Evolutionary conservation across 331 rosid species (phyloP), one percentile per base, ranked within the genome.

Genomic region (Saraca asoca): DNA sequence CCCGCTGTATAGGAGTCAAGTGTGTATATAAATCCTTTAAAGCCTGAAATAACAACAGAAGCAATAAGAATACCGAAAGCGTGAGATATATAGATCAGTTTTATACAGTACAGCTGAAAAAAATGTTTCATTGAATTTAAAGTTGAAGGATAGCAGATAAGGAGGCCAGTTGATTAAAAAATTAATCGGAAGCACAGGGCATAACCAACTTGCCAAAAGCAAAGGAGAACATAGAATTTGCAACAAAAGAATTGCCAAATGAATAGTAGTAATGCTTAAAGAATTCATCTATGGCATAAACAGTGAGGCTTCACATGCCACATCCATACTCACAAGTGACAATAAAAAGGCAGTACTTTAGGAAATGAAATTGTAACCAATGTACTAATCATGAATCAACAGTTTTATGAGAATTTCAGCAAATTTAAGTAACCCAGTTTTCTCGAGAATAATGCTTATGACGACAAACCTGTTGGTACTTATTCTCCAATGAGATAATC

Each of bases 1-100:
- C 85, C n/a, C 97, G 88, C 76, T 94, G 97, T 70, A 86, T 86
- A 58, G 98, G 98, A 70, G 91, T 78, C 67, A 90, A 78, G 80
- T 60, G 86, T 0, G 80, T 78, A 60, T 88, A 88, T 48, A 94
- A 78, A 75, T 81, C 86, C 85, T 77, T 75, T 50, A 87, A 70
- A 73, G 92, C 92, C 98, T 94, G 95, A 75, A 85, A 83, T 42
- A 72, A 64, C 61, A 80, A 73, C 2, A 14, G 41, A 31, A 63
- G 74, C 12, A 12, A 67, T 58, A 46, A 67, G 51, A 29, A 62
- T 42, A 61, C 19, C 7, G 33, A 15, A 51, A 61, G 45, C 44
- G 61, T 67, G 53, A 55, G 60, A 59, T 12, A 20, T 35, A 18
- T 14, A 9, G 7, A 48, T 14, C 10, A 18, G 9, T 9, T 48